Evolutionary conservation across 257 asterid species (phyloP).

Genomic region (Solanum pinnatisectum): DNA sequence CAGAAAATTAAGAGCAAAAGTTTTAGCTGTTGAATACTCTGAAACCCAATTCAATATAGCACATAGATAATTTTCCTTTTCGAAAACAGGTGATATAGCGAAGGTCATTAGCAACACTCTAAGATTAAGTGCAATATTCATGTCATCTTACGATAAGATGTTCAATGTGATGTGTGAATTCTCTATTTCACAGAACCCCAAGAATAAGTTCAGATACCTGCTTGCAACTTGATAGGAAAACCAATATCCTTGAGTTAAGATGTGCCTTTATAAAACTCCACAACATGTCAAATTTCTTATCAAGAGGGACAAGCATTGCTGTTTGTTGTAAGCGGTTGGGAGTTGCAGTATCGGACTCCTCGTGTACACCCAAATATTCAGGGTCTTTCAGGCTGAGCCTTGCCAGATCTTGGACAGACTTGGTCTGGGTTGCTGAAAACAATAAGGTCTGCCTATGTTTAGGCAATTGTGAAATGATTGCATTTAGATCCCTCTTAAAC

Average conservation of each 20-base stretch:
- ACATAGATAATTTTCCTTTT: not conserved
- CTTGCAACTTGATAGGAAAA: constrained; percentile 85
- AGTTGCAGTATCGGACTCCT: constrained; percentile 80
- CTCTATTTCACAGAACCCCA: not conserved
- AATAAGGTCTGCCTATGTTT: constrained; percentile 72
- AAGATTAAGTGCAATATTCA: not conserved
- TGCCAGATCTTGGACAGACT: constrained; percentile 91
- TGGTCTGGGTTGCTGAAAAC: constrained; percentile 94
- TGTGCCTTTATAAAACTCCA: constrained; percentile 93
- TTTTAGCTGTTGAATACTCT: not conserved
- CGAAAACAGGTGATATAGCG: not conserved
- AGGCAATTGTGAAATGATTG: constrained; percentile 90
- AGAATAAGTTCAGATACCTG: constrained; percentile 41
- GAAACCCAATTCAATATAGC: not conserved
- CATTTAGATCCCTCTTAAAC: constrained; percentile 74
- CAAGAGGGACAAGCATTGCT: constrained; percentile 72
- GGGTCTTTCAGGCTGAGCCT: constrained; percentile 97
- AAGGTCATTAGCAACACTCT: not conserved
- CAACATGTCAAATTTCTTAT: constrained; percentile 75
- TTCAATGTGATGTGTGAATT: not conserved
- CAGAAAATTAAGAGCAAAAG: not conserved
- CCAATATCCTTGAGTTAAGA: constrained; percentile 73
- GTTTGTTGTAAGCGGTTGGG: constrained; percentile 78
- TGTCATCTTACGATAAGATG: not conserved
- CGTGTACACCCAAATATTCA: constrained; percentile 88